These are phyloP conservation scores for Cordia subcordata DNA, from an alignment of 257 asterid species.

Conservation along the genomic window DNA sequence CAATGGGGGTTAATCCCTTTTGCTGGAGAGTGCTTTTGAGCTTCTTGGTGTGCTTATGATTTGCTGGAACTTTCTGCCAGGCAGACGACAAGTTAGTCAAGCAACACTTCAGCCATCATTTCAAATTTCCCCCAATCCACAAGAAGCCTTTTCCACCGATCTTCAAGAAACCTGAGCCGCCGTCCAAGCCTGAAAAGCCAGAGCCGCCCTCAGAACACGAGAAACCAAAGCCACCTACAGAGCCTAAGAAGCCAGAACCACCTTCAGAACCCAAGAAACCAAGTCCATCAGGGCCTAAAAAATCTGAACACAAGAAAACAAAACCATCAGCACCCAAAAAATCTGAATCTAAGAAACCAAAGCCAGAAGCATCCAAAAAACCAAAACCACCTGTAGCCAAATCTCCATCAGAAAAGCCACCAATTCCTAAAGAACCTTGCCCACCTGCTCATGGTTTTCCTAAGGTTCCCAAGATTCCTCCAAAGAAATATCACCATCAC, in stretches of 20 bases:
- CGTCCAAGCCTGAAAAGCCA: slow-evolving; percentile 5
- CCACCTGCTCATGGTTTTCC: slow-evolving; percentile 26
- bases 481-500: slow-evolving; percentile 30
- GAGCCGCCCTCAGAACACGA: neutral
- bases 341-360: slow-evolving; percentile 18
- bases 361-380: slow-evolving; percentile 24
- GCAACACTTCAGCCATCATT: slow-evolving; percentile 41
- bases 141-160: slow-evolving; percentile 43
- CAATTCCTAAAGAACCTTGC: slow-evolving; percentile 57
- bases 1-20: neutral
- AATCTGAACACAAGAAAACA: no score
- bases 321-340: slow-evolving; percentile 27
- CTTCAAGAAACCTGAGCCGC: slow-evolving; percentile 40
- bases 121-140: slow-evolving; percentile 36
- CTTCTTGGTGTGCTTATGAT: slow-evolving; percentile 14
- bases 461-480: slow-evolving; percentile 43
- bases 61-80: no score
- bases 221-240: neutral
- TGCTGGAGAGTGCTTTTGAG: no score
- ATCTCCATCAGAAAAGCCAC: slow-evolving; percentile 33
- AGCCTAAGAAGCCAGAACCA: slow-evolving; percentile 32
- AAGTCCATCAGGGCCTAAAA: neutral
- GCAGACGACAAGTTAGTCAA: neutral
- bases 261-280: slow-evolving; percentile 6
- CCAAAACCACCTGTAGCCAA: slow-evolving; percentile 9